phyloP scores from a whole-genome alignment of 2,329 filamentous ascomycete species.

The Gnomoniopsis smithogilvyi region DNA sequence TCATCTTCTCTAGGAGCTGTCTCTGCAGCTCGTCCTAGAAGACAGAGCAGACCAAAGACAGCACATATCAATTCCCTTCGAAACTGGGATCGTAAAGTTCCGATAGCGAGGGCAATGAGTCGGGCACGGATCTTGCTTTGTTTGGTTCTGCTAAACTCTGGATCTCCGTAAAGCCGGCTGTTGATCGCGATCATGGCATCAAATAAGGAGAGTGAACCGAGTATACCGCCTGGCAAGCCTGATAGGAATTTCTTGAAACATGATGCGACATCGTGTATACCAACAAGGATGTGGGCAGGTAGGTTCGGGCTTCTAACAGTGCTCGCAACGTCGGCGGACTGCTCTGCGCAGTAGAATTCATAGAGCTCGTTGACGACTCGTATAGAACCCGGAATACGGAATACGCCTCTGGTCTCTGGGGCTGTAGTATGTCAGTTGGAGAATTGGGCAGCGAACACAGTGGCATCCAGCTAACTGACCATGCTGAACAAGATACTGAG shows the following conservation, averaged over 20 bases:
- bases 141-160: conserved; percentile 50
- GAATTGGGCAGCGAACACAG: not conserved
- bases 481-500: conserved; percentile 61
- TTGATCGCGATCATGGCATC: conserved; percentile 61
- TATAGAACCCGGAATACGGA: conserved; percentile 59
- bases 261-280: conserved; percentile 64
- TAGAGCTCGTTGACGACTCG: conserved; percentile 56
- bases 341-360: conserved; percentile 58
- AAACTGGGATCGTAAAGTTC: conserved; percentile 55
- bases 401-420: conserved; percentile 54
- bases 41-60: conserved; percentile 62
- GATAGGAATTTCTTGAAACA: conserved; percentile 65
- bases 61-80: conserved; percentile 63
- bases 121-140: conserved; percentile 56
- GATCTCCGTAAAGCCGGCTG: conserved; percentile 49
- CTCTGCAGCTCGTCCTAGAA: conserved; percentile 58
- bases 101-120: conserved; percentile 63
- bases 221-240: conserved; percentile 61
- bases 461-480: conserved; percentile 33
- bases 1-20: conserved; percentile 49
- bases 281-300: conserved; percentile 56
- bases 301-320: conserved; percentile 59
- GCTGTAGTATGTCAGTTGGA: conserved; percentile 23
- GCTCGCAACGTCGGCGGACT: conserved; percentile 47
- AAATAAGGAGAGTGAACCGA: conserved; percentile 60